A percentile compares a stretch with the other conserved stretches of the same genome.
Evolutionary conservation across 2,329 filamentous ascomycete species (phyloP).

Genomic region (Cercospora canescens): DNA sequence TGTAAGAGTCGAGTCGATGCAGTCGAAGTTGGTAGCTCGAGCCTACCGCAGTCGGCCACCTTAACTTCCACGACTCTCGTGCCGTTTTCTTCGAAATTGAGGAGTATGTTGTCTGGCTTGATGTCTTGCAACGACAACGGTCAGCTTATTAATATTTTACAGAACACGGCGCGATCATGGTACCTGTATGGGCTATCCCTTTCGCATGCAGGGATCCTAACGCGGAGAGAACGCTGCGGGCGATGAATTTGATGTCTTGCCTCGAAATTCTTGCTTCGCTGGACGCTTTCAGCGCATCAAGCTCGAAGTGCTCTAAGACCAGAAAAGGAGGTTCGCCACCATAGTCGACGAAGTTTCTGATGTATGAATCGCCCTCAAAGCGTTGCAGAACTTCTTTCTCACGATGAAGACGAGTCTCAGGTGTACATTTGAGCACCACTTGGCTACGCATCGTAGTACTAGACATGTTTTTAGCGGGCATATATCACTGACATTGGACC

Average conservation of each 20-base stretch:
- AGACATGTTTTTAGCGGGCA: slow-evolving; percentile 6
- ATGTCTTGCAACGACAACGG: slow-evolving; percentile 25
- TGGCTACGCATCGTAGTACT: slow-evolving; percentile 7
- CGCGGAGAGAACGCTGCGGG: slow-evolving; percentile 29
- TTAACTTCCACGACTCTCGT: slow-evolving; percentile 36
- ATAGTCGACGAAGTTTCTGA: slow-evolving; percentile 15
- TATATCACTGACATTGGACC: background rate
- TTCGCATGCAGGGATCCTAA: slow-evolving; percentile 31
- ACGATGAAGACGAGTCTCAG: slow-evolving; percentile 10
- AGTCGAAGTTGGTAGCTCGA: slow-evolving; percentile 1
- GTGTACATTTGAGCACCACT: slow-evolving; percentile 14
- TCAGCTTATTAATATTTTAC: slow-evolving; percentile 19
- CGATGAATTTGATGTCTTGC: slow-evolving; percentile 23
- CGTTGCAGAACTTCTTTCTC: slow-evolving; percentile 14
- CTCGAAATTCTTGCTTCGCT: slow-evolving; percentile 10
- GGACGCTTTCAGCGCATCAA: slow-evolving; percentile 8
- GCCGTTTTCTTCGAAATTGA: slow-evolving; percentile 33
- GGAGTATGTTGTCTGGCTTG: slow-evolving; percentile 42
- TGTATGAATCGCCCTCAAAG: slow-evolving; percentile 8
- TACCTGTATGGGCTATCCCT: slow-evolving; percentile 31
- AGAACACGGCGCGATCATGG: background rate
- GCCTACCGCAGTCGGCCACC: slow-evolving; percentile 25
- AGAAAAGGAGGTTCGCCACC: slow-evolving; percentile 13
- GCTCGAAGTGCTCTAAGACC: slow-evolving; percentile 13
- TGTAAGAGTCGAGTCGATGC: slow-evolving; percentile 7